Percentiles rank a stretch among this genome's conserved stretches.
Conservation (phyloP, 805 yeast genomes). For the Nakazawaea siamensis region DNA sequence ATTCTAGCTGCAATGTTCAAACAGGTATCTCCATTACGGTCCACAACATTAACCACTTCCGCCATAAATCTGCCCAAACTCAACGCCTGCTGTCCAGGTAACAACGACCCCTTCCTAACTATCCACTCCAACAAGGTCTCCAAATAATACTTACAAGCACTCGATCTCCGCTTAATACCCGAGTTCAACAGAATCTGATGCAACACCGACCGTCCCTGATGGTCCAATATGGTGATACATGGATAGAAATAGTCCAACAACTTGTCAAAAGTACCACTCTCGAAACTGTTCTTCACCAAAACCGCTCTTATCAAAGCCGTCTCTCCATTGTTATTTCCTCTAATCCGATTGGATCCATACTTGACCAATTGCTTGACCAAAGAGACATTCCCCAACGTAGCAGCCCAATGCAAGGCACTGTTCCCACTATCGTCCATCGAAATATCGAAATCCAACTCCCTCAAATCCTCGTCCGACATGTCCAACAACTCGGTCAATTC, state of each 20-base stretch:
- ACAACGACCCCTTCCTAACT: slow-evolving; percentile 41
- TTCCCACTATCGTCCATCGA: slow-evolving; percentile 92
- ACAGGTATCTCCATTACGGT: slow-evolving; percentile 91
- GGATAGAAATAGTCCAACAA: slow-evolving; percentile 72
- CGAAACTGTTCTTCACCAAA: slow-evolving; percentile 76
- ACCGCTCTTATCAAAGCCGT: slow-evolving; percentile 81
- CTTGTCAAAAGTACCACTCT: slow-evolving; percentile 63
- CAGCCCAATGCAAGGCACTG: slow-evolving; percentile 92
- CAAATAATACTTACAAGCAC: slow-evolving; percentile 66
- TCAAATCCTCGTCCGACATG: slow-evolving; percentile 18
- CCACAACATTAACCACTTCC: slow-evolving; percentile 79
- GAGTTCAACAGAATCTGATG: slow-evolving; percentile 84
- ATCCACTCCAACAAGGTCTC: slow-evolving; percentile 74
- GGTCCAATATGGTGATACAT: slow-evolving; percentile 55
- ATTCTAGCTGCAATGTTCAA: slow-evolving; percentile 87
- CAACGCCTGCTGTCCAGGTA: slow-evolving; percentile 34
- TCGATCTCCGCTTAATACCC: slow-evolving; percentile 65
- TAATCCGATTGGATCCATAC: slow-evolving; percentile 56
- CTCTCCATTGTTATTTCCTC: slow-evolving; percentile 81
- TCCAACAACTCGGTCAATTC: slow-evolving; percentile 9
- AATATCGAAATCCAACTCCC: slow-evolving; percentile 58
- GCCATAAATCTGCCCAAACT: slow-evolving; percentile 52
- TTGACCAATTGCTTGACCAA: slow-evolving; percentile 63
- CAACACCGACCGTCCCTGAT: slow-evolving; percentile 67
- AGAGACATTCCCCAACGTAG: slow-evolving; percentile 74